These are phyloP conservation scores for Ogataea hybrid DNA, from an alignment of 1,139 yeast genomes.

Conservation along the genomic window DNA sequence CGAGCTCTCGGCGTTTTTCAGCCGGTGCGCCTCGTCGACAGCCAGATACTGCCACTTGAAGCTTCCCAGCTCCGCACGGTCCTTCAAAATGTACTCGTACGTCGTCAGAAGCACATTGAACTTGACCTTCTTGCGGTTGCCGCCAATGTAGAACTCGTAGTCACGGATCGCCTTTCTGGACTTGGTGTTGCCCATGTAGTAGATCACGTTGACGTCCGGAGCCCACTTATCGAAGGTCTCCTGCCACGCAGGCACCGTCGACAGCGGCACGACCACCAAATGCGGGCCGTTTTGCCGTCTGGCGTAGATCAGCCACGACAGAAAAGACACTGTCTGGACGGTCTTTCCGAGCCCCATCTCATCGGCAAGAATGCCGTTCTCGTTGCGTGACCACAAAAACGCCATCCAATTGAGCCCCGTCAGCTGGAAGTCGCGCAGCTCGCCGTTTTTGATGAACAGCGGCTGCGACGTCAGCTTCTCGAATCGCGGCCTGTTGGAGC, in stretches of 20 bases:
- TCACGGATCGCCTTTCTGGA: constrained; percentile 82
- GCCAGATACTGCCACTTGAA: constrained; percentile 96
- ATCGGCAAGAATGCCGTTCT: constrained; percentile 96
- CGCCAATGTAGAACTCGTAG: constrained; percentile 68
- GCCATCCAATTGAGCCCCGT: constrained; percentile 99
- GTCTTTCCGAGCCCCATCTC: constrained; percentile 99
- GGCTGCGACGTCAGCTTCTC: constrained; percentile 90
- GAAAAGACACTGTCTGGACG: constrained; percentile 92
- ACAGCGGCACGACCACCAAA: constrained; percentile 90
- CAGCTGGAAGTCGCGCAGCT: constrained; percentile 92
- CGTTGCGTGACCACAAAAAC: constrained; percentile 94
- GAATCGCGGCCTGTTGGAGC: constrained; percentile 77
- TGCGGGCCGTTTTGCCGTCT: constrained; percentile 98
- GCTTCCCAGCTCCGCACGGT: constrained; percentile 71
- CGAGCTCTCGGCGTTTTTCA: constrained; percentile 92
- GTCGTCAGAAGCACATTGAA: constrained; percentile 90
- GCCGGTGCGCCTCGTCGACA: constrained; percentile 97
- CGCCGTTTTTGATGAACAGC: constrained; percentile 84
- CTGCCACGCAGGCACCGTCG: constrained; percentile 99
- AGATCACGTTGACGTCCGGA: constrained; percentile 90
- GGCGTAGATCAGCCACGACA: constrained; percentile 92
- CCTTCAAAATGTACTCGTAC: constrained; percentile 92
- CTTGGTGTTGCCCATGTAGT: constrained; percentile 88
- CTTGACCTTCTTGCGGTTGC: constrained; percentile 65
- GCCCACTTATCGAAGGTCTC: constrained; percentile 98